Evolutionary conservation across 805 yeast species (phyloP).

Genomic region (Lachancea lanzarotensis): DNA sequence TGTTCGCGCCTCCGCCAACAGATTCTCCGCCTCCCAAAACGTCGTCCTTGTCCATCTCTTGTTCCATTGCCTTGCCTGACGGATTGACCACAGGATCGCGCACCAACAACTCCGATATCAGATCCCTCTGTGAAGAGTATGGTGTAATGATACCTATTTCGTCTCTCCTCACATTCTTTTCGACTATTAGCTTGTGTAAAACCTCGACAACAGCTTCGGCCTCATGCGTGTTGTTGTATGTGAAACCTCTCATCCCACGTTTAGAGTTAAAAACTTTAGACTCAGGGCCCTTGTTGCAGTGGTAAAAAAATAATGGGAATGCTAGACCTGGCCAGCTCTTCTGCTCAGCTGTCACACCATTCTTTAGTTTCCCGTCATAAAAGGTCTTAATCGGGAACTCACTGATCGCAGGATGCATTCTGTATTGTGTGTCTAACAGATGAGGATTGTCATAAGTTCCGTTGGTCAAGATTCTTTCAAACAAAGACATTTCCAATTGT

Average conservation of each 20-base stretch:
- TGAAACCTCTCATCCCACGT: conserved; percentile 44
- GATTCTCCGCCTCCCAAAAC: conserved; percentile 32
- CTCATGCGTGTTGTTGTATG: conserved; percentile 54
- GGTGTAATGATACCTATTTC: conserved; percentile 67
- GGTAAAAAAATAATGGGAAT: conserved; percentile 59
- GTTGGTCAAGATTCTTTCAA: conserved; percentile 58
- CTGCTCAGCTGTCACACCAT: conserved; percentile 53
- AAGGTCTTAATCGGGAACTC: conserved; percentile 51
- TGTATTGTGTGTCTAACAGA: conserved; percentile 63
- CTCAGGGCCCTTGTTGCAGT: conserved; percentile 44
- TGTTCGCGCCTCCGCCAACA: conserved; percentile 6
- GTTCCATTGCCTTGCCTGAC: conserved; percentile 37
- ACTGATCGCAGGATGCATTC: conserved; percentile 62
- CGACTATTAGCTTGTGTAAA: conserved; percentile 45
- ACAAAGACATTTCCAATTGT: conserved; percentile 56
- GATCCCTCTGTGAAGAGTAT: conserved; percentile 68
- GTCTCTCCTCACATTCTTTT: conserved; percentile 42
- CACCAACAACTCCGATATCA: conserved; percentile 45
- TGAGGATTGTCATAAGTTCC: conserved; percentile 55
- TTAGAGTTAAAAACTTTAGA: conserved; percentile 40
- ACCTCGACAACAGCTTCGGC: conserved; percentile 41
- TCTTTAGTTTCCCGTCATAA: conserved; percentile 43
- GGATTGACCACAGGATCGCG: conserved; percentile 54
- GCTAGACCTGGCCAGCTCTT: conserved; percentile 42
- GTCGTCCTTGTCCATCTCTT: conserved; percentile 59